Evolutionary conservation across 768 basidiomycete species (phyloP), one percentile per base, ranked within the genome.

Genomic region (Glaciozyma martinii): DNA sequence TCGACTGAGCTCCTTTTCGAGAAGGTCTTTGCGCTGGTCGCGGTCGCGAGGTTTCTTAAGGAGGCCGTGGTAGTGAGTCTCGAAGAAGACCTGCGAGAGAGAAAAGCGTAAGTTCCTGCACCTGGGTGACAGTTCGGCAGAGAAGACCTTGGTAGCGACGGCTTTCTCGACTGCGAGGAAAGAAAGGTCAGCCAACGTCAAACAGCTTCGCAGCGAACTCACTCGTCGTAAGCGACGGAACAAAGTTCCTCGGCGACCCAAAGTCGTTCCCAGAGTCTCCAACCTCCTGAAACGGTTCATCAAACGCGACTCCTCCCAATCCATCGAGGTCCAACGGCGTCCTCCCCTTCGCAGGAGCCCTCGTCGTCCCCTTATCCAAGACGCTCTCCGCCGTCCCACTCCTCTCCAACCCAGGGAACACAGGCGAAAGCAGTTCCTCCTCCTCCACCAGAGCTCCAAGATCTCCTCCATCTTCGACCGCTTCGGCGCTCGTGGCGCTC

Each of bases 61-160:
- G 61, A 92, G 81, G 37, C 84, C 86, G 77, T 88, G 93, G 77
- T 88, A 93, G 37, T 86, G 81, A 74, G 88, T 90, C 81, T 90
- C 89, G 77, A 98, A 95, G 81, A 85, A 95, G 78, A 40, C 37
- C 33, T 33, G 33, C 33, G 10, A 5, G 33, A 33, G 6, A 10
- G 33, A 33, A 5, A 10, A 5, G 10, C 5, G 33, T 33, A n/a
- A n/a, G n/a, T n/a, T n/a, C n/a, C n/a, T n/a, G n/a, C n/a, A n/a
- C n/a, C n/a, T n/a, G n/a, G n/a, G n/a, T n/a, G n/a, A n/a, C n/a
- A n/a, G n/a, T n/a, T n/a, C n/a, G n/a, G n/a, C 33, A 33, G 10
- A 33, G 10, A 5, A 10, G 10, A 97, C 89, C 75, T 88, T 85
- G 47, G 88, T 85, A 42, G 92, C 86, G 64, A 91, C 89, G 58